These are phyloP conservation scores for Nemania abortiva DNA, from an alignment of 2,329 filamentous ascomycete species.

Conservation along the genomic window DNA sequence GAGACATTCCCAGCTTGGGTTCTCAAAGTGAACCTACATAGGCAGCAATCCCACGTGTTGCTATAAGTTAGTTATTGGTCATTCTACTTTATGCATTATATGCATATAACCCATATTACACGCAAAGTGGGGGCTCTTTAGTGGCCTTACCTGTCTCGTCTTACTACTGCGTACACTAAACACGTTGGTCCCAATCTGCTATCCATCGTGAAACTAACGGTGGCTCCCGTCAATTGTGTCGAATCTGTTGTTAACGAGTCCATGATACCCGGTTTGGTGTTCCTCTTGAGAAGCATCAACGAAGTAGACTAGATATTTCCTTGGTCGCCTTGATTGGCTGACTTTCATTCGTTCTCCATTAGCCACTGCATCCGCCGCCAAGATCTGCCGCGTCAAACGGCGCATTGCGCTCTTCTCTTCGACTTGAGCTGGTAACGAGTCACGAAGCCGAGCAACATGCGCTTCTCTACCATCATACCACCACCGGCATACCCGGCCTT, in stretches of 20 bases:
- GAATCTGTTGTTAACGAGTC: conserved; percentile 19
- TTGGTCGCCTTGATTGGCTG: conserved; percentile 35
- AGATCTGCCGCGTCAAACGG: conserved; percentile 15
- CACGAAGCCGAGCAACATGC: conserved; percentile 41
- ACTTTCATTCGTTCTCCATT: conserved; percentile 21
- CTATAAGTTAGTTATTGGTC: not conserved
- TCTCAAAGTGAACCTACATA: conserved; percentile 31
- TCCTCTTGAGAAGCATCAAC: conserved; percentile 14
- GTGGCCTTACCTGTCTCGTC: not conserved
- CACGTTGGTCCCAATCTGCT: conserved; percentile 19
- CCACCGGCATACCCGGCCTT: conserved; percentile 46
- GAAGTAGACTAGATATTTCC: conserved; percentile 9
- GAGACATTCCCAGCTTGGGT: too few relatives aligned
- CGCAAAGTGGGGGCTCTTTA: not conserved
- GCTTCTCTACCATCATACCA: conserved; percentile 45
- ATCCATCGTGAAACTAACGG: conserved; percentile 16
- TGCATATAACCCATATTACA: not conserved
- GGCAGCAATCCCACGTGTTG: conserved; percentile 16
- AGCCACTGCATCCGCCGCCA: not conserved
- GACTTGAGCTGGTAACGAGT: conserved; percentile 3
- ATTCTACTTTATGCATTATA: not conserved
- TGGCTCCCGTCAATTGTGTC: conserved; percentile 13
- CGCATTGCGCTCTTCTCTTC: conserved; percentile 24
- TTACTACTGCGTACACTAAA: conserved; percentile 15
- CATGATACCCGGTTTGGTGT: conserved; percentile 26